phyloP scores from a whole-genome alignment of 306 rosid genomes.

The Prinsepia uniflora region DNA sequence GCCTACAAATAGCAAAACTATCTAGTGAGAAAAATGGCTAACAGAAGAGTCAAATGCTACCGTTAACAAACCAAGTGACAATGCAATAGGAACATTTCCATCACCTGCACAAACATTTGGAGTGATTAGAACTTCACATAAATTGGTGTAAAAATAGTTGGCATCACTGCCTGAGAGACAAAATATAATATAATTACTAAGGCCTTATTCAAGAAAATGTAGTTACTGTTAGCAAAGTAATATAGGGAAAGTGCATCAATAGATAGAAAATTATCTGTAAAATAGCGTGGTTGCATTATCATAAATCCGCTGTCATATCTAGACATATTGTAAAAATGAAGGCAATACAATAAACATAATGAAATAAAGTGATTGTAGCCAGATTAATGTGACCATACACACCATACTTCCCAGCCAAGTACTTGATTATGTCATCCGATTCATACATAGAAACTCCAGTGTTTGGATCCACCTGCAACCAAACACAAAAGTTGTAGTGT shows the following conservation, averaged over 20 bases:
- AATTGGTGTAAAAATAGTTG: neutral
- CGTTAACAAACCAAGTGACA: slow-evolving; percentile 90
- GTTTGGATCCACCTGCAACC: slow-evolving; percentile 86
- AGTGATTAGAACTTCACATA: neutral
- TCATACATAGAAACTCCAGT: slow-evolving; percentile 91
- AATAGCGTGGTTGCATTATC: neutral
- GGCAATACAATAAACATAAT: neutral
- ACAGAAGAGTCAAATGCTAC: slow-evolving; percentile 39
- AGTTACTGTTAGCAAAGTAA: neutral
- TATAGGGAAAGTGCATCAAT: neutral
- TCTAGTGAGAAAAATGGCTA: neutral
- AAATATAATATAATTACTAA: neutral
- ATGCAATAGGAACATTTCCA: slow-evolving; percentile 69
- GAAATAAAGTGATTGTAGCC: neutral
- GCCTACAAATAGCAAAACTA: neutral
- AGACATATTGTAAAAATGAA: neutral
- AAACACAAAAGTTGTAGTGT: slow-evolving; percentile 21
- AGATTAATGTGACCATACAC: slow-evolving; percentile 23
- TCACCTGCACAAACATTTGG: slow-evolving; percentile 48
- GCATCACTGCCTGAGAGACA: slow-evolving; percentile 6
- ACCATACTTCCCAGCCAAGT: slow-evolving; percentile 85
- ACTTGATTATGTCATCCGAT: slow-evolving; percentile 89
- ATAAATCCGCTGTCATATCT: neutral
- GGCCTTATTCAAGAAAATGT: neutral
- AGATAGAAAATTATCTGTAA: neutral